Evolutionary conservation across 2,329 filamentous ascomycete species (phyloP), one percentile per base, ranked within the genome.

Genomic region (Neofusicoccum parvum): DNA sequence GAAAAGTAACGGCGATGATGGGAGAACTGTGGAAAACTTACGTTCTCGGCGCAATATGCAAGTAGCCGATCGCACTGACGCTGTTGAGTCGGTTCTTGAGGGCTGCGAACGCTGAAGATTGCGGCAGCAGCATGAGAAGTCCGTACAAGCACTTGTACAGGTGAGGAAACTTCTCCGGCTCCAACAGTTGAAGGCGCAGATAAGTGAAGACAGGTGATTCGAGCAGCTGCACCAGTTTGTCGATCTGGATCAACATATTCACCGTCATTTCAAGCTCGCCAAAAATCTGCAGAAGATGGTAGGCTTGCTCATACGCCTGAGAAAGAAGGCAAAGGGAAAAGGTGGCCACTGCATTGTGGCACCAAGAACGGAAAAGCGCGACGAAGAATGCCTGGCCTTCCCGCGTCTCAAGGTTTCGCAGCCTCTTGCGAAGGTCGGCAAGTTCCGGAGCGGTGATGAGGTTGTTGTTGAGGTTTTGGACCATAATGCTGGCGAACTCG

Each of bases 401-500:
- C 89, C 92, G 68, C 10, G 90, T 92, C 76, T 99, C 95, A 1
- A 97, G 82, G 71, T 97, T 99, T 39, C 95, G 86, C 59, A 99
- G 81, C 49, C 95, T 85, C 77, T 97, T 97, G 51, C 95, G 88
- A 68, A 99, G 83, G 71, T 98, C 96, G 1, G 92, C 88, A 36
- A 99, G 83, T 78, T 99, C 94, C 0, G 96, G 95, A 0, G 96
- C 95, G 1, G 96, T 99, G 70, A 99, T 97, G 64, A 99, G 88
- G 72, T 99, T 99, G 78, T 99, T 99, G 81, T 99, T 99, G 62
- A 99, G 84, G 73, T 98, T 98, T 77, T 99, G 95, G 36, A 99
- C 93, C 95, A 99, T 99, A 72, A 99, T 98, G 75, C 94, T 97
- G 15, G 95, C 94, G 78, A 99, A 99, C 76, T 99, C 96, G 48